Evolutionary conservation across 257 asterid species (phyloP).

Genomic region (Eustoma russellianum): DNA sequence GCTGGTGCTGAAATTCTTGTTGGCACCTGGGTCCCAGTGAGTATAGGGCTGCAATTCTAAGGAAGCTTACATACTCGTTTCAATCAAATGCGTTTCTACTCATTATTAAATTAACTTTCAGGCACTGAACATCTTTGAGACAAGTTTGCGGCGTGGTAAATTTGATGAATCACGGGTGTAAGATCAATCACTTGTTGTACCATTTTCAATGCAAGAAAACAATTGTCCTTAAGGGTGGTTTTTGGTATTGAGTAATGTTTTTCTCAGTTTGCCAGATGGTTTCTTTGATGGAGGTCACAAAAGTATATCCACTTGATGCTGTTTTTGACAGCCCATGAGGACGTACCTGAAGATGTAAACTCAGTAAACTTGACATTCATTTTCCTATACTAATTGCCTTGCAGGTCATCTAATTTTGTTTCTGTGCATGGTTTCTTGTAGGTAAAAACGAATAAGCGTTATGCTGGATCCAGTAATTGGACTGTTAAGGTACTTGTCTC

Average conservation of each 20-base stretch:
- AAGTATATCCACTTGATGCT: conserved; percentile 79
- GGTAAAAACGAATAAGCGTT: conserved; percentile 73
- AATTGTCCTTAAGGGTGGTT: conserved; percentile 4
- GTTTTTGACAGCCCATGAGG: conserved; percentile 65
- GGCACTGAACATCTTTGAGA: conserved; percentile 84
- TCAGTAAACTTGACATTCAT: conserved; percentile 1
- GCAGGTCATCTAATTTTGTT: neutral
- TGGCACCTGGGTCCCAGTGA: conserved; percentile 92
- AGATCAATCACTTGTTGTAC: conserved; percentile 17
- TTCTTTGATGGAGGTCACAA: conserved; percentile 78
- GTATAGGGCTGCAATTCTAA: conserved; percentile 20
- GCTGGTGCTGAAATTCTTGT: conserved; percentile 90
- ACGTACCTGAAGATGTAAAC: conserved; percentile 82
- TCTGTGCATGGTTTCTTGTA: conserved; percentile 24
- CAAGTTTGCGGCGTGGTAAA: conserved; percentile 82
- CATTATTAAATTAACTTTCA: conserved; percentile 19
- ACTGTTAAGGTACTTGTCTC: conserved; percentile 47
- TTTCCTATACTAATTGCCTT: neutral
- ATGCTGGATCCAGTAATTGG: conserved; percentile 86
- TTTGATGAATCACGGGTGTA: conserved; percentile 81
- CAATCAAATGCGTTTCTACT: conserved; percentile 4
- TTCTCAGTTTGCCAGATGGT: conserved; percentile 75
- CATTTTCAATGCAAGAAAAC: conserved; percentile 5
- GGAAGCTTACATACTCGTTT: conserved; percentile 10
- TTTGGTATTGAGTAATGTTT: conserved; percentile 12